phyloP scores from a whole-genome alignment of 768 basidiomycete genomes.

The Rhizopogon vesiculosus region DNA sequence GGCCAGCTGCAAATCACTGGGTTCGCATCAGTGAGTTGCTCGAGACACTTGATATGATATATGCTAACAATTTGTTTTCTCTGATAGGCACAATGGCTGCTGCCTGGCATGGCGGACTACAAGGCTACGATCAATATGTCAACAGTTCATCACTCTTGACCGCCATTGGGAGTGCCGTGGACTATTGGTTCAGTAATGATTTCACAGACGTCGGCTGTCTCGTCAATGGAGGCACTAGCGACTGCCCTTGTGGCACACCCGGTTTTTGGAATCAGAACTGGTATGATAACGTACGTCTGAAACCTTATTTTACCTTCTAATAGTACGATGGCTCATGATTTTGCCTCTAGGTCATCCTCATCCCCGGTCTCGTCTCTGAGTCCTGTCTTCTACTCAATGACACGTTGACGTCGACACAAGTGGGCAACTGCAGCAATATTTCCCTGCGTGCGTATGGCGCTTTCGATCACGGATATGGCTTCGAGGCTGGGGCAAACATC shows the following conservation, averaged over 20 bases:
- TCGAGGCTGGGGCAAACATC: constrained; percentile 59
- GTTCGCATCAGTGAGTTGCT: constrained; percentile 39
- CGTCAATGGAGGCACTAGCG: constrained; percentile 44
- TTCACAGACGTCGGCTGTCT: constrained; percentile 51
- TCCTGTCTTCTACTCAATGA: constrained; percentile 51
- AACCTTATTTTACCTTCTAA: neutral
- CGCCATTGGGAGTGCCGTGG: constrained; percentile 48
- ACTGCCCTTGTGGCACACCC: constrained; percentile 53
- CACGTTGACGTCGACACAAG: constrained; percentile 37
- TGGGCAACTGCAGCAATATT: constrained; percentile 44
- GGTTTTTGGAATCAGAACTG: constrained; percentile 61
- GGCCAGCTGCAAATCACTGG: constrained; percentile 66
- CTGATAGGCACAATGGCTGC: constrained; percentile 46
- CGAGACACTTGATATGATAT: neutral
- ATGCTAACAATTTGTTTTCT: neutral
- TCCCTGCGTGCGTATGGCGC: constrained; percentile 46
- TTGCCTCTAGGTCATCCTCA: constrained; percentile 46
- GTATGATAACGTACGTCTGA: constrained; percentile 47
- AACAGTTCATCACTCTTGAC: constrained; percentile 34
- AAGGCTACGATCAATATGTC: constrained; percentile 36
- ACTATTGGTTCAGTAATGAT: constrained; percentile 61
- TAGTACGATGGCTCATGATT: neutral
- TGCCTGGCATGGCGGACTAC: constrained; percentile 51
- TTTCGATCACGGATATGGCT: constrained; percentile 41
- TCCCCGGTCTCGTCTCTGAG: constrained; percentile 53